A percentile compares a stretch with the other conserved stretches of the same genome.
These are phyloP conservation scores for Xylaria sp. DNA, from an alignment of 495 filamentous ascomycete species.

Conservation along the genomic window DNA sequence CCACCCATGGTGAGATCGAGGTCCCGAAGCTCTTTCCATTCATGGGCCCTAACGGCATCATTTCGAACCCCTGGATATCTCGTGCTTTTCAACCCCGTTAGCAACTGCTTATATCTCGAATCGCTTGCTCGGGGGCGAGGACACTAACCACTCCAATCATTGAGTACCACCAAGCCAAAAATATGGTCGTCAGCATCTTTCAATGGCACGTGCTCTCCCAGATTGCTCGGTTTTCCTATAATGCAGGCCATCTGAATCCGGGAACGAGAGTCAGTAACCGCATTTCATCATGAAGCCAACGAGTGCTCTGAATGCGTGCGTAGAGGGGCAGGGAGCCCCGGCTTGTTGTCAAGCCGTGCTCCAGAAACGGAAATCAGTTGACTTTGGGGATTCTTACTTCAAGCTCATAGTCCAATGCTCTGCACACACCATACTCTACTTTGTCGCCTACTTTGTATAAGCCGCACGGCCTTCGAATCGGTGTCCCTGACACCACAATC, in stretches of 20 bases:
- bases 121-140: neutral
- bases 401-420: slow-evolving; percentile 73
- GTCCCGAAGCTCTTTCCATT: slow-evolving; percentile 80
- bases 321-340: neutral
- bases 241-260: slow-evolving; percentile 43
- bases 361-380: neutral
- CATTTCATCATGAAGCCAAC: neutral
- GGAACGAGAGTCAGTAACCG: neutral
- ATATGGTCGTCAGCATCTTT: slow-evolving; percentile 69
- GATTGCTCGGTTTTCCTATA: slow-evolving; percentile 55
- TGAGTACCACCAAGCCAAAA: slow-evolving; percentile 78
- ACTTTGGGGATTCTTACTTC: slow-evolving; percentile 44
- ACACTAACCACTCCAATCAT: slow-evolving; percentile 65
- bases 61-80: slow-evolving; percentile 79
- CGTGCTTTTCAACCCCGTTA: slow-evolving; percentile 56
- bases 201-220: slow-evolving; percentile 63
- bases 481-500: slow-evolving; percentile 73
- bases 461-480: slow-evolving; percentile 69
- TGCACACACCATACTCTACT: slow-evolving; percentile 62
- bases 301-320: too few species aligned
- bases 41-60: slow-evolving; percentile 71
- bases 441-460: slow-evolving; percentile 56
- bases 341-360: neutral
- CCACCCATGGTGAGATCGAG: slow-evolving; percentile 75
- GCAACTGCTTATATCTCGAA: neutral